Evolutionary conservation across 495 filamentous ascomycete genomes (phyloP).

Genomic region (Neurospora sp.): DNA sequence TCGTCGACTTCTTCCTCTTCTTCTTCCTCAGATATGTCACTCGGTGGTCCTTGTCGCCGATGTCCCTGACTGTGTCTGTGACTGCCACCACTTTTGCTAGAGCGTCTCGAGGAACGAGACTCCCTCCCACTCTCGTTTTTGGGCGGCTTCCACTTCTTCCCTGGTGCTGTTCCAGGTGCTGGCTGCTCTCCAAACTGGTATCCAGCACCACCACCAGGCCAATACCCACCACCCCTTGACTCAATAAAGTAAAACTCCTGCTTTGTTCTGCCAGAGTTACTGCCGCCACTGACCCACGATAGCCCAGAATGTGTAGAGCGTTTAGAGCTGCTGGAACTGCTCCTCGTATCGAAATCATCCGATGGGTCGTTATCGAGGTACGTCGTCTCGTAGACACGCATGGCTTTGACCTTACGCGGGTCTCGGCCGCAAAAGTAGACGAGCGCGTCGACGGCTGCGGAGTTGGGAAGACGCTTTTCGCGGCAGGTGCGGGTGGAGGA

Average conservation of each 20-base stretch:
- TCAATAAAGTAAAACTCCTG: conserved; percentile 14
- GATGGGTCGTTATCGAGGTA: conserved; percentile 1
- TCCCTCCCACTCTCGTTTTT: background rate
- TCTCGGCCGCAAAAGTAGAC: conserved; percentile 16
- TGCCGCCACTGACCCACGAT: conserved; percentile 7
- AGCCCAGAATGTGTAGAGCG: background rate
- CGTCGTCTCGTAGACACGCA: conserved; percentile 14
- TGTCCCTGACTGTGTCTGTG: background rate
- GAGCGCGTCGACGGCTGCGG: conserved; percentile 10
- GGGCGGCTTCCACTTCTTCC: background rate
- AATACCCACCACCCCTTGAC: conserved; percentile 1
- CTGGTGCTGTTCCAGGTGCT: too few species aligned
- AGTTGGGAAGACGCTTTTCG: conserved; percentile 12
- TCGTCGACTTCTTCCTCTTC: conserved; percentile 7
- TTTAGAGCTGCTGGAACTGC: background rate
- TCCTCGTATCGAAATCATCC: conserved; percentile 11
- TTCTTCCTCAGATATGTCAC: background rate
- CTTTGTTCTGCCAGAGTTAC: background rate
- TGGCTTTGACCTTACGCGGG: conserved; percentile 15
- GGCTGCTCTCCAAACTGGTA: too few species aligned
- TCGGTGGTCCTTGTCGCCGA: background rate
- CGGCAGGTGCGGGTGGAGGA: conserved; percentile 4
- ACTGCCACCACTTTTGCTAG: background rate
- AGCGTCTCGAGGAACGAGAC: background rate
- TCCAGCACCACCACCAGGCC: background rate